Conservation (phyloP, 345 rosid genomes). For the Dovyalis caffra region DNA sequence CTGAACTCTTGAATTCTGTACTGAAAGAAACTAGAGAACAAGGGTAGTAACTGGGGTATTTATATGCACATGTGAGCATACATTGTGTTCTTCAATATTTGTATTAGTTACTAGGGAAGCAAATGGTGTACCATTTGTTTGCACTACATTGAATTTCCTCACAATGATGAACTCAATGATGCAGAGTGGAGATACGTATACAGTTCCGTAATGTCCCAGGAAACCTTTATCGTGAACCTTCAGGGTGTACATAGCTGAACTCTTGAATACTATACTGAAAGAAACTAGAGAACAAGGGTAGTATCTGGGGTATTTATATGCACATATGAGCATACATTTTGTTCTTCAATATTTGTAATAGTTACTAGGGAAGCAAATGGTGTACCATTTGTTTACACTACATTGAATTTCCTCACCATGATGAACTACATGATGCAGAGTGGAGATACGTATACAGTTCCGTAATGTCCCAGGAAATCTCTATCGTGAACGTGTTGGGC, state of each 20-base stretch:
- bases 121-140: not conserved
- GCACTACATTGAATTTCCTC: not conserved
- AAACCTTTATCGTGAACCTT: conserved; percentile 58
- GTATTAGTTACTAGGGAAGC: not conserved
- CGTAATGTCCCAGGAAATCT: conserved; percentile 67
- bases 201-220: conserved; percentile 68
- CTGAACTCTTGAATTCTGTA: not conserved
- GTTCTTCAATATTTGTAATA: not conserved
- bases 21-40: not conserved
- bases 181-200: conserved; percentile 71
- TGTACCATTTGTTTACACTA: not conserved
- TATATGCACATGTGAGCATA: not conserved
- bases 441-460: conserved; percentile 73
- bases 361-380: not conserved
- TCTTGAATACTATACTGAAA: not conserved
- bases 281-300: not conserved
- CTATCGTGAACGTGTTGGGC: conserved; percentile 54
- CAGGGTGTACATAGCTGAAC: not conserved
- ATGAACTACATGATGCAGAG: conserved; percentile 36
- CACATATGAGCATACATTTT: not conserved
- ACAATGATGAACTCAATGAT: conserved; percentile 14
- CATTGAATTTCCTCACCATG: conserved; percentile 5
- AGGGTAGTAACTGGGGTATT: not conserved
- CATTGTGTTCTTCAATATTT: not conserved
- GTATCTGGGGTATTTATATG: not conserved